Percentiles rank a stretch among this genome's conserved stretches.
These are phyloP conservation scores for Trichoderma breve DNA, from an alignment of 2,329 filamentous ascomycete species.

Conservation along the genomic window DNA sequence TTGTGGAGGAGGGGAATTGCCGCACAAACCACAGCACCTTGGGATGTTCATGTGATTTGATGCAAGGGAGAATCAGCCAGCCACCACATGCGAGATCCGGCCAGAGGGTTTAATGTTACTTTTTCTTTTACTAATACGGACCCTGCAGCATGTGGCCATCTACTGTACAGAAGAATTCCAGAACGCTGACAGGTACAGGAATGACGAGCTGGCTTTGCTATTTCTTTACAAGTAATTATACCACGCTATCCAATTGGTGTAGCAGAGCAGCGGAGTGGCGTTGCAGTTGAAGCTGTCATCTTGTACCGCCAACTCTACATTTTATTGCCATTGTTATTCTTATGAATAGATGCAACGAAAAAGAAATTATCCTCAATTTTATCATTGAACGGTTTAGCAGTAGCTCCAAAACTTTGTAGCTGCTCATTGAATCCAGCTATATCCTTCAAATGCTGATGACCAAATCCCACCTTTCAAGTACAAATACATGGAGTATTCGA, in stretches of 20 bases:
- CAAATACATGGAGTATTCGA: neutral
- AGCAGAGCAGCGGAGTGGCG: neutral
- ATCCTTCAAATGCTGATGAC: neutral
- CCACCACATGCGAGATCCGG: conserved; percentile 1
- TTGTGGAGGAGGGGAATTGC: neutral
- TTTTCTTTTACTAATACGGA: neutral
- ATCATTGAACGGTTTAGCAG: neutral
- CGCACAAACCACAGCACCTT: neutral
- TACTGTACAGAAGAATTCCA: neutral
- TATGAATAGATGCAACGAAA: neutral
- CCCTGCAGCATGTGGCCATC: neutral
- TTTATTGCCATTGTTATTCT: neutral
- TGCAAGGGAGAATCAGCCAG: conserved; percentile 2
- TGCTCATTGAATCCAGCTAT: neutral
- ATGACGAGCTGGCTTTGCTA: neutral
- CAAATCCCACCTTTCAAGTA: neutral
- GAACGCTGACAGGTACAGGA: neutral
- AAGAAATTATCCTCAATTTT: neutral
- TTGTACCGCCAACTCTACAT: neutral
- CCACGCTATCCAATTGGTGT: neutral
- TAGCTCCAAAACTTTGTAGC: neutral
- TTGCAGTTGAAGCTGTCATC: neutral
- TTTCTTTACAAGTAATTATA: neutral
- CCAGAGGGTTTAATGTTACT: neutral
- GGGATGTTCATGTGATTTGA: neutral